Conservation (phyloP, 768 basidiomycete species). For the Pulveroboletus frians region DNA sequence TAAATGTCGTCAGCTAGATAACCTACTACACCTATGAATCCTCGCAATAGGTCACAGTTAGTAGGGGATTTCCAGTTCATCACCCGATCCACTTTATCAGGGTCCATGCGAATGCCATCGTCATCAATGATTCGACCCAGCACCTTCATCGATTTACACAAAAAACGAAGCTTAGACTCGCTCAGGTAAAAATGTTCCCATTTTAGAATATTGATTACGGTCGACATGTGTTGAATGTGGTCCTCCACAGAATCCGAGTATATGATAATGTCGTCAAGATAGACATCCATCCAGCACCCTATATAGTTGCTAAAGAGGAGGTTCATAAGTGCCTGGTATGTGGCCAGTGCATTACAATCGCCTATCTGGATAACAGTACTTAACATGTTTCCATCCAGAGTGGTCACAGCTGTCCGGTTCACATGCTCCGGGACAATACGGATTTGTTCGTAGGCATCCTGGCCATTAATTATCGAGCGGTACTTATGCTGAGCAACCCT, state of each 20-base stretch:
- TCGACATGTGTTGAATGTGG: slow-evolving; percentile 26
- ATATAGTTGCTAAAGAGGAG: too few species aligned
- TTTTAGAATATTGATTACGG: slow-evolving; percentile 32
- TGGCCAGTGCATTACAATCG: too few species aligned
- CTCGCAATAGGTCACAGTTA: neutral
- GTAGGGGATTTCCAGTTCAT: slow-evolving; percentile 7
- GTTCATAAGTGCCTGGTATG: too few species aligned
- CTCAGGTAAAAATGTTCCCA: slow-evolving; percentile 35
- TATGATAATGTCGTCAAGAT: slow-evolving; percentile 5
- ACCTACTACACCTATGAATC: neutral
- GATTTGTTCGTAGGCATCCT: too few species aligned
- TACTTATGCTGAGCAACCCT: too few species aligned
- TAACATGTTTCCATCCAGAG: too few species aligned
- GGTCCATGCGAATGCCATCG: slow-evolving; percentile 40
- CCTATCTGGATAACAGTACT: too few species aligned
- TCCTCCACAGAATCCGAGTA: slow-evolving; percentile 18
- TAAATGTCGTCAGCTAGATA: slow-evolving; percentile 5
- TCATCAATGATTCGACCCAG: slow-evolving; percentile 35
- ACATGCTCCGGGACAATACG: too few species aligned
- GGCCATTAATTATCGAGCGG: too few species aligned
- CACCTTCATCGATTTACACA: slow-evolving; percentile 28
- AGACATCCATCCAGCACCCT: neutral
- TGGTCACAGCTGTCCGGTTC: too few species aligned
- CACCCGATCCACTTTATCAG: slow-evolving; percentile 38
- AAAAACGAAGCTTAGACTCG: slow-evolving; percentile 31